Evolutionary conservation across 805 yeast species (phyloP).

Genomic region (Komagataella populi): DNA sequence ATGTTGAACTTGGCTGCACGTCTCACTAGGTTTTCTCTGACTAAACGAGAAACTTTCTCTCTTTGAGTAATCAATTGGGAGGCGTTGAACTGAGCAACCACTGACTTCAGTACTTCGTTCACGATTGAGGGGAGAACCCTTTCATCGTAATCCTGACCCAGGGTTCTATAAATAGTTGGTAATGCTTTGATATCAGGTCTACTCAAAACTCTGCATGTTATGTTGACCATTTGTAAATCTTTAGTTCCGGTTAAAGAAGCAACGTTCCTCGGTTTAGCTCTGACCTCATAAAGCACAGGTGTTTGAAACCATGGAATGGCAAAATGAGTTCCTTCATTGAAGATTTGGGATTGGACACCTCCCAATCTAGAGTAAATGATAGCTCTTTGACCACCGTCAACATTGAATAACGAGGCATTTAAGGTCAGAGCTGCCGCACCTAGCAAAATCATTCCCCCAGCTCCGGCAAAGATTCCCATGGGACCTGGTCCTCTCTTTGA

Average conservation of each 20-base stretch:
- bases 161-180: constrained; percentile 80
- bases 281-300: constrained; percentile 84
- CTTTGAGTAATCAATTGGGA: constrained; percentile 98
- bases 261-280: constrained; percentile 95
- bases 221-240: constrained; percentile 97
- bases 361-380: constrained; percentile 79
- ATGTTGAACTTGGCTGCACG: constrained; percentile 87
- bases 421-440: constrained; percentile 43
- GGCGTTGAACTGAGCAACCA: constrained; percentile 97
- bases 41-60: constrained; percentile 85
- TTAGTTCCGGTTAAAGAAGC: constrained; percentile 95
- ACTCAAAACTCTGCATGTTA: constrained; percentile 94
- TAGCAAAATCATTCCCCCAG: constrained; percentile 43
- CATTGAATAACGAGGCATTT: constrained; percentile 58
- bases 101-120: constrained; percentile 91
- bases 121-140: constrained; percentile 96
- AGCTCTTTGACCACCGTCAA: constrained; percentile 98
- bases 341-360: constrained; percentile 76
- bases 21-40: constrained; percentile 80
- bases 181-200: constrained; percentile 71
- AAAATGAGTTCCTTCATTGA: constrained; percentile 90
- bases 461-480: constrained; percentile 44
- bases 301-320: constrained; percentile 91
- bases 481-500: constrained; percentile 19
- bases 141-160: constrained; percentile 93